Conservation (phyloP, 768 basidiomycete species). For the Lentinus tigrinus region DNA sequence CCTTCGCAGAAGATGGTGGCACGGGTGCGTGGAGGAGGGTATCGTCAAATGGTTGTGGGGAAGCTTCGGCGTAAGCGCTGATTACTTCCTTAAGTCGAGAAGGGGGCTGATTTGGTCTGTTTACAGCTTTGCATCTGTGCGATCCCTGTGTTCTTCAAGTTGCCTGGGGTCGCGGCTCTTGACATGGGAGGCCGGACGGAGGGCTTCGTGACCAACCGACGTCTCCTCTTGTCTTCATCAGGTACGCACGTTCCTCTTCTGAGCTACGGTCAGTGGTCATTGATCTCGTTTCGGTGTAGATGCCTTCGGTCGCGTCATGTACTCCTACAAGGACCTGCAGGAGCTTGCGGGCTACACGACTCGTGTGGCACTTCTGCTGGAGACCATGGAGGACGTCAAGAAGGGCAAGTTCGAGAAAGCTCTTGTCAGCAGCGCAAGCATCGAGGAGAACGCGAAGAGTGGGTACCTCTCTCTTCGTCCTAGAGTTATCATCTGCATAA, state of each 20-base stretch:
- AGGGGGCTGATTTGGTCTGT: neutral
- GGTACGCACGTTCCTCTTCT: conserved; percentile 37
- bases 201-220: conserved; percentile 96
- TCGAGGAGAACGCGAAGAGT: conserved; percentile 78
- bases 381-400: conserved; percentile 87
- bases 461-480: conserved; percentile 26
- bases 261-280: neutral
- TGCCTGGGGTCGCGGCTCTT: conserved; percentile 62
- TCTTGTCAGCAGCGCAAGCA: conserved; percentile 70
- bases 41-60: conserved; percentile 98
- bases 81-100: no score
- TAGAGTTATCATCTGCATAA: no score
- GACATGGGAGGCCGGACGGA: conserved; percentile 91
- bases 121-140: conserved; percentile 80
- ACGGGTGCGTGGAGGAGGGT: conserved; percentile 90
- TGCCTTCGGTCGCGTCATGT: conserved; percentile 95
- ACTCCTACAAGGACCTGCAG: conserved; percentile 94
- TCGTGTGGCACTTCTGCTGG: conserved; percentile 83
- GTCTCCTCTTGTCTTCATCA: conserved; percentile 84
- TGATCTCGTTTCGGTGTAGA: conserved; percentile 42
- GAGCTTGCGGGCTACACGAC: conserved; percentile 96
- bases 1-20: conserved; percentile 80
- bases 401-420: conserved; percentile 87
- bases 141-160: conserved; percentile 88
- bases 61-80: conserved; percentile 73